Evolutionary conservation across 2,329 filamentous ascomycete species (phyloP).

Genomic region (Diplodia sapinea): DNA sequence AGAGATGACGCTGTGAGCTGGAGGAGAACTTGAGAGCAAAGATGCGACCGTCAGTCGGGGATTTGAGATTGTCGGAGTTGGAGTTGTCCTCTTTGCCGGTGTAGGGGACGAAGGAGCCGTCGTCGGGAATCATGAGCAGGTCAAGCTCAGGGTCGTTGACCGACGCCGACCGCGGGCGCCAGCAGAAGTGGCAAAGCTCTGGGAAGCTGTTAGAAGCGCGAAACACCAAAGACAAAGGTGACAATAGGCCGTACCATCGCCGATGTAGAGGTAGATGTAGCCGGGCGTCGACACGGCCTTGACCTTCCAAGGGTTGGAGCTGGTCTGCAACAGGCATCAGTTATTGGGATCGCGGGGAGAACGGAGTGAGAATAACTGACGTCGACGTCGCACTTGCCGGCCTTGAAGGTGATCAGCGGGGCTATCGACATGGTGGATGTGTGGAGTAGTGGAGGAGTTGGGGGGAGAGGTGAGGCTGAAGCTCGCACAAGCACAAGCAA

Average conservation of each 20-base stretch:
- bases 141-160: slow-evolving; percentile 80
- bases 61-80: slow-evolving; percentile 65
- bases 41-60: slow-evolving; percentile 79
- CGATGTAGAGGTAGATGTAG: slow-evolving; percentile 89
- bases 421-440: slow-evolving; percentile 71
- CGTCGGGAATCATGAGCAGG: slow-evolving; percentile 89
- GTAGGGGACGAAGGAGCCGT: slow-evolving; percentile 87
- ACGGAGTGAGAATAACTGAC: slow-evolving; percentile 57
- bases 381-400: slow-evolving; percentile 83
- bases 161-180: slow-evolving; percentile 78
- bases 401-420: slow-evolving; percentile 95
- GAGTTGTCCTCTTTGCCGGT: slow-evolving; percentile 57
- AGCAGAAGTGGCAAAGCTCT: slow-evolving; percentile 96
- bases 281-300: slow-evolving; percentile 75
- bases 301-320: slow-evolving; percentile 70
- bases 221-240: too few relatives aligned
- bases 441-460: neutral
- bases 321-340: slow-evolving; percentile 37
- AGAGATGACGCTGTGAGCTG: slow-evolving; percentile 87
- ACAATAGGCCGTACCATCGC: slow-evolving; percentile 70
- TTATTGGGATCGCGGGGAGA: neutral
- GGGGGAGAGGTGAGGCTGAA: slow-evolving; percentile 31
- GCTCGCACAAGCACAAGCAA: slow-evolving; percentile 16
- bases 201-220: slow-evolving; percentile 31
- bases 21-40: slow-evolving; percentile 93